These are phyloP conservation scores for Aspergillus neoniger DNA, from an alignment of 2,329 filamentous ascomycete genomes.

Conservation along the genomic window DNA sequence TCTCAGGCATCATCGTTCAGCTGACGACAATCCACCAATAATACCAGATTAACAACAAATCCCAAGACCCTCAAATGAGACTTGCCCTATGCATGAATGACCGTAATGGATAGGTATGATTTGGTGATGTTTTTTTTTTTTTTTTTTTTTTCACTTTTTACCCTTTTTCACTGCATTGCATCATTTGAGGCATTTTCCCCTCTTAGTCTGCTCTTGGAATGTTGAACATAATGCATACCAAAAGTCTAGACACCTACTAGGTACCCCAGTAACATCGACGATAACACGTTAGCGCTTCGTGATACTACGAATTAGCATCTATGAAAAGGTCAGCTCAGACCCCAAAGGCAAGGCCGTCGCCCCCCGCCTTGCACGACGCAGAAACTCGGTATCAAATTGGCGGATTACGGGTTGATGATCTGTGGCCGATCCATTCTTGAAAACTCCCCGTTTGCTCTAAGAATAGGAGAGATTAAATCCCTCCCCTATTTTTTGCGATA, in stretches of 20 bases:
- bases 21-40: not conserved
- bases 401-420: not conserved
- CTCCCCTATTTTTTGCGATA: slow-evolving; percentile 5
- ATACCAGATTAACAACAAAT: not conserved
- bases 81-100: slow-evolving; percentile 1
- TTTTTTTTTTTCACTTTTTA: slow-evolving; percentile 1
- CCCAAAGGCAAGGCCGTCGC: not conserved
- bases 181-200: slow-evolving; percentile 12
- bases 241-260: not conserved
- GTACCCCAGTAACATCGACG: not conserved
- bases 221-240: slow-evolving; percentile 11
- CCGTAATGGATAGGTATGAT: slow-evolving; percentile 6
- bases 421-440: slow-evolving; percentile 11
- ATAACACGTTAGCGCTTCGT: not conserved
- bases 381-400: slow-evolving; percentile 1
- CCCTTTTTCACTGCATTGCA: not conserved
- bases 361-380: not conserved
- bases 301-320: not conserved
- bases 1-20: not conserved
- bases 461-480: slow-evolving; percentile 3
- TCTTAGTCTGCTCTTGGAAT: not conserved
- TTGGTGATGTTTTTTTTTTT: not conserved
- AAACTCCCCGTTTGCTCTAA: not conserved
- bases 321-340: not conserved
- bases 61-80: not conserved